Evolutionary conservation across 352 stramenopile species (phyloP).

Genomic region (Phytophthora pini): DNA sequence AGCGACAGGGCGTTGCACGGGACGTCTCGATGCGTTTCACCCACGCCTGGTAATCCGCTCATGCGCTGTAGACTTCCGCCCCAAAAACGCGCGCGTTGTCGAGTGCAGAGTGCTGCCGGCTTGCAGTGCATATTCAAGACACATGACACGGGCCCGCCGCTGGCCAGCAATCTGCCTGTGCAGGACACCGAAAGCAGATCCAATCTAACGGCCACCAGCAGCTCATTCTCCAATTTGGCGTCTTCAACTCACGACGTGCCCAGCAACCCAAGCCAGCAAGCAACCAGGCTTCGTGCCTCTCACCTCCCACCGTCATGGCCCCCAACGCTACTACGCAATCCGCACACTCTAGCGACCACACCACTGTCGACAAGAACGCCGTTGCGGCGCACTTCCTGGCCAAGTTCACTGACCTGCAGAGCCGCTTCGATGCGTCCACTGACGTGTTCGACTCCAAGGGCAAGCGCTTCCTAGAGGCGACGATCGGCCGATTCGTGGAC

Average conservation of each 20-base stretch:
- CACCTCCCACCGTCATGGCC: background rate
- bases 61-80: no score
- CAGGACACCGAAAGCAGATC: background rate
- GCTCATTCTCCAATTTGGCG: no score
- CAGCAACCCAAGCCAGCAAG: background rate
- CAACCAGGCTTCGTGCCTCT: background rate
- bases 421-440: conserved; percentile 11
- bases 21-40: no score
- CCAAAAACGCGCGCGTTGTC: no score
- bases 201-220: background rate
- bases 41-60: no score
- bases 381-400: conserved; percentile 17
- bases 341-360: background rate
- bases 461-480: conserved; percentile 13
- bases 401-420: conserved; percentile 27
- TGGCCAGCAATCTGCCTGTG: no score
- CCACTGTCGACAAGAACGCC: conserved; percentile 4
- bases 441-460: conserved; percentile 21
- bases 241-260: no score
- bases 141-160: no score
- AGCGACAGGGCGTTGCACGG: no score
- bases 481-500: conserved; percentile 18
- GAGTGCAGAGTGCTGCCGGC: no score
- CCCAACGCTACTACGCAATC: conserved; percentile 7
- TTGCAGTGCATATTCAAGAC: no score